Conservation (phyloP, 306 rosid species). For the Betula pendula region DNA sequence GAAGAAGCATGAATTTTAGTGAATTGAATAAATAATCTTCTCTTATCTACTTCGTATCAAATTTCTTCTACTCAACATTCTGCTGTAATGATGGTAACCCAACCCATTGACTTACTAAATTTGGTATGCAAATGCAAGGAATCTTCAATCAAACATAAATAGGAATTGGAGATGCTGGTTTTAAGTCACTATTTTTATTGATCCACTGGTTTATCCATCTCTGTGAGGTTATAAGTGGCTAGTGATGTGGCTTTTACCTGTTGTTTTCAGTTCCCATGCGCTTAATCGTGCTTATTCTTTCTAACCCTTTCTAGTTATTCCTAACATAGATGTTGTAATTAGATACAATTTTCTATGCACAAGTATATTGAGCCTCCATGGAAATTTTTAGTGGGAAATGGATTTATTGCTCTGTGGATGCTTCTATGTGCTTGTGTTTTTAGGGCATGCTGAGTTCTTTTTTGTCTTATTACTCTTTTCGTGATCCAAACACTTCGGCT, state of each 20-base stretch:
- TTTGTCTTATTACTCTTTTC: not conserved
- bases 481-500: not conserved
- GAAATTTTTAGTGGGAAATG: not conserved
- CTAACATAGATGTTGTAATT: not conserved
- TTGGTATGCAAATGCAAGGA: not conserved
- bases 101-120: not conserved
- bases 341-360: not conserved
- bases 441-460: not conserved
- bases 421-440: not conserved
- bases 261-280: not conserved
- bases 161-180: not conserved
- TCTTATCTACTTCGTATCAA: not conserved
- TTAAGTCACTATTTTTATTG: not conserved
- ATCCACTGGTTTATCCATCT: not conserved
- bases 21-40: not conserved
- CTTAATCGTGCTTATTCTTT: not conserved
- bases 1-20: not conserved
- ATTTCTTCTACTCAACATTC: not conserved
- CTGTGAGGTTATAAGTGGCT: not conserved
- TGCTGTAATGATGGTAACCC: not conserved
- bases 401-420: not conserved
- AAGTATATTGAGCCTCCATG: not conserved
- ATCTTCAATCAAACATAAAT: not conserved
- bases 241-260: not conserved
- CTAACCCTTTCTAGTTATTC: not conserved